Base-by-base conservation (phyloP, 192 early-diverging fungal genomes). In the Allomyces arbusculus region DNA sequence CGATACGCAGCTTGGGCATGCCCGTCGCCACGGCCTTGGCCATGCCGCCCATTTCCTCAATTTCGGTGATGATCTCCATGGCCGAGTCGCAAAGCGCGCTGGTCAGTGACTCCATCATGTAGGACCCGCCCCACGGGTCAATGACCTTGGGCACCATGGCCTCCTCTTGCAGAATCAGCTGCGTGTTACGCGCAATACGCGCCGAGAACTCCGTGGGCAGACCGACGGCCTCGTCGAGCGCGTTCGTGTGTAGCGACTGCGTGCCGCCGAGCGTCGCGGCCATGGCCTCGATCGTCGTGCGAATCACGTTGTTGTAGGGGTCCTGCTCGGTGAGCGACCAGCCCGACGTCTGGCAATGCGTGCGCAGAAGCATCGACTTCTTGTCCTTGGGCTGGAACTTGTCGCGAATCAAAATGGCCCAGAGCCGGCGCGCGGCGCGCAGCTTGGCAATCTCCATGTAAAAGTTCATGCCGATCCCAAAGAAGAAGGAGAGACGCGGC, bases 401-500 rank as follows among this genome's bases (percentile, higher is more conserved):
- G 68, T 90, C 80, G 73, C 90, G 83, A 72, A 92, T 79, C 73
- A 89, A 63, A 11, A 74, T 68, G 11, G 90, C 86, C 89, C 89
- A 92, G 9, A 92, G 84, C n/a, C 87, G 79, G 20, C 91, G 81
- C 3, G 86, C 91, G 5, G 89, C 91, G 20, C 91, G 84, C 77
- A 92, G 82, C 73, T 92, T 92, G 26, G 91, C 91, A 63, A 92
- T 87, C 74, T 92, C 91, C 91, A 92, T 92, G 76, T 90, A 92
- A 71, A 91, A 92, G 79, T 91, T 92, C 91, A 92, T 92, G 5
- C 89, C 91, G 40, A 92, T 85, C 62, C 86, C 89, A 80, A 88
- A 92, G 76, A 92, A 92, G 81, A 92, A 92, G 23, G 89, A 92
- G 28, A 92, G 75, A 20, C 91, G 86, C 16, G 91, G 91, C 2